A percentile compares a stretch with the other conserved stretches of the same genome.
Conservation (phyloP, 805 yeast species). For the Ogataea pini region DNA sequence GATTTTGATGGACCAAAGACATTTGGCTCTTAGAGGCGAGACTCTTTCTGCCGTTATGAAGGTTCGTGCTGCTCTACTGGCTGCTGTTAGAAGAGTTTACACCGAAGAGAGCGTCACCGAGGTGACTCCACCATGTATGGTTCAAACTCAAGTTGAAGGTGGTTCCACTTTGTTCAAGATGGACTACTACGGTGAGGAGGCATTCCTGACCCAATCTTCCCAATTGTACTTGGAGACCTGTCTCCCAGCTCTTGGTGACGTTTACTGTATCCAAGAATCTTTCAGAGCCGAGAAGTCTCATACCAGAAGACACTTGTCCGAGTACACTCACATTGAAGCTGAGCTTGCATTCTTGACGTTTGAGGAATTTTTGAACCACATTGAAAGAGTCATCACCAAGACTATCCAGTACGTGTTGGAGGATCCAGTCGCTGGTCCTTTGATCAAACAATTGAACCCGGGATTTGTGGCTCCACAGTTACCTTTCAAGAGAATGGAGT, state of each 20-base stretch:
- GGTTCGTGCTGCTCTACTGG: slow-evolving; percentile 82
- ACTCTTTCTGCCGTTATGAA: slow-evolving; percentile 89
- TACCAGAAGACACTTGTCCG: slow-evolving; percentile 96
- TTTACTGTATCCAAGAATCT: slow-evolving; percentile 95
- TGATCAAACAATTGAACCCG: slow-evolving; percentile 91
- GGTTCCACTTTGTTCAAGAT: slow-evolving; percentile 93
- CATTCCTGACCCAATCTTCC: slow-evolving; percentile 93
- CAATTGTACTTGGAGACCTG: slow-evolving; percentile 96
- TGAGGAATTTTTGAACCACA: slow-evolving; percentile 81
- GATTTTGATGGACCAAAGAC: slow-evolving; percentile 89
- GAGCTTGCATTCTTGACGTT: slow-evolving; percentile 87
- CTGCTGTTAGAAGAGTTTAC: slow-evolving; percentile 74
- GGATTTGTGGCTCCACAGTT: slow-evolving; percentile 74
- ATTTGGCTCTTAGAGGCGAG: slow-evolving; percentile 95
- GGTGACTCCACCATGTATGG: slow-evolving; percentile 99
- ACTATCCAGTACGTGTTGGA: slow-evolving; percentile 74
- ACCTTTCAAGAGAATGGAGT: slow-evolving; percentile 92
- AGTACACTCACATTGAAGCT: slow-evolving; percentile 95
- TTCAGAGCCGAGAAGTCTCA: slow-evolving; percentile 99
- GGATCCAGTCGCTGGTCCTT: slow-evolving; percentile 91
- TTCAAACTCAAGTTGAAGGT: slow-evolving; percentile 99
- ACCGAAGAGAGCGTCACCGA: slow-evolving; percentile 75
- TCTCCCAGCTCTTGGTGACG: slow-evolving; percentile 95
- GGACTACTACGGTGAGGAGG: slow-evolving; percentile 96
- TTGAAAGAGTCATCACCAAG: slow-evolving; percentile 74